A percentile compares a stretch with the other conserved stretches of the same genome.
These are phyloP conservation scores for Leucocoprinus sp. DNA, from an alignment of 768 basidiomycete species.

Conservation along the genomic window DNA sequence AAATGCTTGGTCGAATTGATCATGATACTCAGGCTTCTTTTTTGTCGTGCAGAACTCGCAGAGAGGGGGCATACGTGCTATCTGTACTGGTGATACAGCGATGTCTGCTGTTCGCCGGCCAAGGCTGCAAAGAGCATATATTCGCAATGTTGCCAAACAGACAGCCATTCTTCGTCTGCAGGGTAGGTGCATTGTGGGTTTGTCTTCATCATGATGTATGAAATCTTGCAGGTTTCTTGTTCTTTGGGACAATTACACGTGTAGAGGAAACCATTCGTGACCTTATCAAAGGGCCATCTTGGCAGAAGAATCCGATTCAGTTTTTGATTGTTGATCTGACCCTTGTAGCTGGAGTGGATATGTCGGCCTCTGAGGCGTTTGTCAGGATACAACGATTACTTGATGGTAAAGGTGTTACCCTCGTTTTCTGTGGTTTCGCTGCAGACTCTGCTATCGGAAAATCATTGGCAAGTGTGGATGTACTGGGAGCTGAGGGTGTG, in stretches of 20 bases:
- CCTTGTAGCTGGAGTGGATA: slow-evolving; percentile 84
- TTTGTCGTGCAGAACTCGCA: slow-evolving; percentile 96
- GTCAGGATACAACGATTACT: slow-evolving; percentile 83
- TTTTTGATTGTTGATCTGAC: slow-evolving; percentile 87
- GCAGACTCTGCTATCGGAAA: slow-evolving; percentile 57
- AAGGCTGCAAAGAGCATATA: slow-evolving; percentile 77
- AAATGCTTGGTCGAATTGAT: neutral
- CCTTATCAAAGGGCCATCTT: slow-evolving; percentile 62
- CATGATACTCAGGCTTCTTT: slow-evolving; percentile 61
- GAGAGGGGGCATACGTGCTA: slow-evolving; percentile 71
- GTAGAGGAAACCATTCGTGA: slow-evolving; percentile 84
- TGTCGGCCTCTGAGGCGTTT: slow-evolving; percentile 93
- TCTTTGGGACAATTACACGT: slow-evolving; percentile 87
- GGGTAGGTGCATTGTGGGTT: slow-evolving; percentile 30
- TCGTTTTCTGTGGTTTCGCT: slow-evolving; percentile 83
- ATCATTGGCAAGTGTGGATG: slow-evolving; percentile 70
- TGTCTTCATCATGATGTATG: neutral
- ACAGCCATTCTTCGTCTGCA: slow-evolving; percentile 85
- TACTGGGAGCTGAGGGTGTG: slow-evolving; percentile 70
- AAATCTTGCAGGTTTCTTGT: slow-evolving; percentile 60
- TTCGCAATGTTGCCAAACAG: slow-evolving; percentile 88
- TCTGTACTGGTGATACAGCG: slow-evolving; percentile 76
- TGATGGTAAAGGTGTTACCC: slow-evolving; percentile 61
- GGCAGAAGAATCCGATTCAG: slow-evolving; percentile 69
- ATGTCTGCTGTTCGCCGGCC: slow-evolving; percentile 91